Conservation (phyloP, 176 grass and related monocot species). For the bread wheat (Triticum aestivum) region DNA sequence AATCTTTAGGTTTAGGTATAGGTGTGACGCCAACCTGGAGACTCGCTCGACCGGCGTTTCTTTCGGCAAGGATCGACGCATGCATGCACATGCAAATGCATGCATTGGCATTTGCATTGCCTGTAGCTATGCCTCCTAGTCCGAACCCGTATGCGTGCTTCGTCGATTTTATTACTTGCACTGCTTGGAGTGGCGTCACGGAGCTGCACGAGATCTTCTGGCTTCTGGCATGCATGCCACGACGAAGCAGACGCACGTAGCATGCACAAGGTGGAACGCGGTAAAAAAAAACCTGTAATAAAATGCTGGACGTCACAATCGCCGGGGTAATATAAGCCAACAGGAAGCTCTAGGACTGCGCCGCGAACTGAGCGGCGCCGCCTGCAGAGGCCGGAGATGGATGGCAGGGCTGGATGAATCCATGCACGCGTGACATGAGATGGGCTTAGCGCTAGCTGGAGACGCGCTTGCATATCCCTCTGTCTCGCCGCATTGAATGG, state of each 20-base stretch:
- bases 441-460: slow-evolving; percentile 9
- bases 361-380: too few species aligned
- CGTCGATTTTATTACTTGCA: background rate
- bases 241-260: background rate
- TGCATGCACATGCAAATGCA: background rate
- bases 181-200: background rate
- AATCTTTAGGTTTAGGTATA: background rate
- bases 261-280: background rate
- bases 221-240: background rate
- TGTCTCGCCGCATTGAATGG: slow-evolving; percentile 43
- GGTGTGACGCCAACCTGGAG: slow-evolving; percentile 9
- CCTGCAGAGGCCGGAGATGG: background rate
- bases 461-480: background rate
- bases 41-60: background rate
- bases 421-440: slow-evolving; percentile 18
- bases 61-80: too few species aligned
- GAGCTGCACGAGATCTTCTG: background rate
- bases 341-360: too few species aligned
- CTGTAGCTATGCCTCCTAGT: background rate
- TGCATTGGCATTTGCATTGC: background rate
- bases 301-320: background rate
- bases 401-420: background rate
- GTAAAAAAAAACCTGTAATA: background rate
- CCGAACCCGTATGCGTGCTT: background rate
- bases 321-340: too few species aligned